These are phyloP conservation scores for Dicorynia guianensis DNA, from an alignment of 306 rosid species.

Conservation along the genomic window DNA sequence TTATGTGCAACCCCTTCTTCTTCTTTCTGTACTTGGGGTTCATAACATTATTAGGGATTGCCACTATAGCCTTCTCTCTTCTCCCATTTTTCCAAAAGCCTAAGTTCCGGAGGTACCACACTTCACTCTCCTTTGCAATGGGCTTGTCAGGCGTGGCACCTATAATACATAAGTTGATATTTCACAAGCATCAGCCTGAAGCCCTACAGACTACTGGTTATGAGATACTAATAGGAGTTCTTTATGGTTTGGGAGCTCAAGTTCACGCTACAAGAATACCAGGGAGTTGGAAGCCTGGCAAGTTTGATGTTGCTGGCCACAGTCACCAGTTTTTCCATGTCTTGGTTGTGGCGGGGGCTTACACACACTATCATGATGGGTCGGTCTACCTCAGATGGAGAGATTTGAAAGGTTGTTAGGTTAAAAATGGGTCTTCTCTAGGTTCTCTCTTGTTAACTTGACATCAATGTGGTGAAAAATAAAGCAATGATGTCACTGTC, in stretches of 20 bases:
- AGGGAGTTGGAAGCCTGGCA: slow-evolving; percentile 71
- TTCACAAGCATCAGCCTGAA: slow-evolving; percentile 52
- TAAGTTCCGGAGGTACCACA: slow-evolving; percentile 51
- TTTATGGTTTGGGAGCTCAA: slow-evolving; percentile 67
- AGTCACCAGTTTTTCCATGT: slow-evolving; percentile 76
- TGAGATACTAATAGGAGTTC: slow-evolving; percentile 66
- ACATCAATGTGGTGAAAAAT: slow-evolving; percentile 4
- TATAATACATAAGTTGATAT: slow-evolving; percentile 54
- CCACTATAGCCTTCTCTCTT: slow-evolving; percentile 56
- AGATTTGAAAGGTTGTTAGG: slow-evolving; percentile 56
- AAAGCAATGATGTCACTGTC: background rate
- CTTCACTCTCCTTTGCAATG: slow-evolving; percentile 65
- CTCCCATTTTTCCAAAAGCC: slow-evolving; percentile 56
- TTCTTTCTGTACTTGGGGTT: slow-evolving; percentile 60
- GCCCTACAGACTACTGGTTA: slow-evolving; percentile 58
- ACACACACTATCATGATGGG: slow-evolving; percentile 61
- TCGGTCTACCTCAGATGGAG: slow-evolving; percentile 67
- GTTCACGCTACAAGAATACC: slow-evolving; percentile 64
- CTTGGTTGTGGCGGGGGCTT: slow-evolving; percentile 74
- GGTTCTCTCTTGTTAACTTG: slow-evolving; percentile 20
- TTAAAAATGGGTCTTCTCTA: background rate
- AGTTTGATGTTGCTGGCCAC: slow-evolving; percentile 72
- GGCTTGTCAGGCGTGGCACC: slow-evolving; percentile 67
- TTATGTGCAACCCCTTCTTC: slow-evolving; percentile 66
- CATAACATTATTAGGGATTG: slow-evolving; percentile 58